Evolutionary conservation across 2,329 filamentous ascomycete species (phyloP), one percentile per base, ranked within the genome.

Genomic region (Pseudocercospora fuligena): DNA sequence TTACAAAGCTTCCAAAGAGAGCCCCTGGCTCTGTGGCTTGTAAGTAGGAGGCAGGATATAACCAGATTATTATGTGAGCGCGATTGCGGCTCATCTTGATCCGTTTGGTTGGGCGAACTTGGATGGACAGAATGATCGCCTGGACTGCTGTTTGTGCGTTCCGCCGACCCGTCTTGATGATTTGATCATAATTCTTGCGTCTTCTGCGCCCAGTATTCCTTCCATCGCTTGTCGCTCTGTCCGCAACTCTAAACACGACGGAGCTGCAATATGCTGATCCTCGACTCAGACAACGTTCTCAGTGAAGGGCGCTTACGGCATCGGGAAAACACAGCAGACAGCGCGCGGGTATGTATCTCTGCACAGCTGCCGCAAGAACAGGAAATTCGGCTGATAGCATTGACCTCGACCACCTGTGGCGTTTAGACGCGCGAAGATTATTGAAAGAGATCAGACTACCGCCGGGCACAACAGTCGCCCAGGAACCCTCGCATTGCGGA

Each of bases 271-370:
- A 40, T 58, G 47, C 58, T 31, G 53, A 61, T 49, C 60, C 60
- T 29, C 53, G 49, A 51, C 51, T 62, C 53, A 51, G 27, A 56
- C 47, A 62, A 53, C 49, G 49, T 46, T 62, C 51, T 31, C 14
- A 47, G 16, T 3, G 46, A 62, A 57, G 27, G 40, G 54, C 64
- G 64, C 64, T 66, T 66, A 43, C 64, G 47, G 43, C 29, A 59
- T 66, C 23, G 51, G 64, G 64, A 51, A 62, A 66, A 51, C 53
- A 62, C 51, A 66, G 59, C 36, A 61, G 31, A n/a, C 33, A 62
- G 36, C 12, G 21, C 43, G 23, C 51, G 27, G 23, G 51, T 23
- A 33, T n/a, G 21, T 29, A 33, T 25, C 49, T 53, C 60, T 62
- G 47, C 60, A 62, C n/a, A 62, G 46, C 27, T 33, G 46, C 47